Conservation (phyloP, 495 filamentous ascomycete species). For the Talaromyces proteolyticus region DNA sequence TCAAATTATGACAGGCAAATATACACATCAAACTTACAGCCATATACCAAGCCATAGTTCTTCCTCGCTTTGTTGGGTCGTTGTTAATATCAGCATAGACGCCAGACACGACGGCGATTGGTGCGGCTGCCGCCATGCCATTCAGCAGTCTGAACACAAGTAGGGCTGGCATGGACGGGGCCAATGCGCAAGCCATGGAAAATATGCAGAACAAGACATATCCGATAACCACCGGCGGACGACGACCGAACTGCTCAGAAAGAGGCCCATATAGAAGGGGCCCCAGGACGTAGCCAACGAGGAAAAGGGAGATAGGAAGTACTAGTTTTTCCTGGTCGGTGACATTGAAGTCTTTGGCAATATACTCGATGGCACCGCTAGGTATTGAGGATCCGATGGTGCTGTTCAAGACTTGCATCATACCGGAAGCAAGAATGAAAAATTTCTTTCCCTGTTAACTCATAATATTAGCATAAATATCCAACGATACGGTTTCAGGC, state of each 20-base stretch:
- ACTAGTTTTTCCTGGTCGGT: slow-evolving; percentile 50
- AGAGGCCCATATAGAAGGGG: slow-evolving; percentile 62
- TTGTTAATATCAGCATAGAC: slow-evolving; percentile 65
- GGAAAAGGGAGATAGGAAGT: slow-evolving; percentile 69
- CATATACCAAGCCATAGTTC: slow-evolving; percentile 67
- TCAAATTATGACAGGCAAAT: neutral
- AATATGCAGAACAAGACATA: slow-evolving; percentile 62
- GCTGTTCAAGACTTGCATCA: slow-evolving; percentile 64
- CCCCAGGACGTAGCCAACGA: slow-evolving; percentile 62
- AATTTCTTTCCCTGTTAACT: slow-evolving; percentile 44
- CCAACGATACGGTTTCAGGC: neutral
- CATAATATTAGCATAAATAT: neutral
- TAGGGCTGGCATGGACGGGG: slow-evolving; percentile 57
- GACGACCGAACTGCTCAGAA: slow-evolving; percentile 64
- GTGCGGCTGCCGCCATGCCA: slow-evolving; percentile 58
- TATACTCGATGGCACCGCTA: slow-evolving; percentile 53
- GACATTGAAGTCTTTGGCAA: slow-evolving; percentile 52
- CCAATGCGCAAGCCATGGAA: slow-evolving; percentile 61
- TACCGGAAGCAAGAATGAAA: slow-evolving; percentile 47
- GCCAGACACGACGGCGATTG: slow-evolving; percentile 65
- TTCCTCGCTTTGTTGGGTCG: slow-evolving; percentile 52
- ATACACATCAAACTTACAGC: slow-evolving; percentile 36
- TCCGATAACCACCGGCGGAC: slow-evolving; percentile 47
- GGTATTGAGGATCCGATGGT: slow-evolving; percentile 68
- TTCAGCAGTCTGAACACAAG: slow-evolving; percentile 61